These are phyloP conservation scores for Mallotus nudiflorus DNA, from an alignment of 345 rosid genomes.

Conservation along the genomic window DNA sequence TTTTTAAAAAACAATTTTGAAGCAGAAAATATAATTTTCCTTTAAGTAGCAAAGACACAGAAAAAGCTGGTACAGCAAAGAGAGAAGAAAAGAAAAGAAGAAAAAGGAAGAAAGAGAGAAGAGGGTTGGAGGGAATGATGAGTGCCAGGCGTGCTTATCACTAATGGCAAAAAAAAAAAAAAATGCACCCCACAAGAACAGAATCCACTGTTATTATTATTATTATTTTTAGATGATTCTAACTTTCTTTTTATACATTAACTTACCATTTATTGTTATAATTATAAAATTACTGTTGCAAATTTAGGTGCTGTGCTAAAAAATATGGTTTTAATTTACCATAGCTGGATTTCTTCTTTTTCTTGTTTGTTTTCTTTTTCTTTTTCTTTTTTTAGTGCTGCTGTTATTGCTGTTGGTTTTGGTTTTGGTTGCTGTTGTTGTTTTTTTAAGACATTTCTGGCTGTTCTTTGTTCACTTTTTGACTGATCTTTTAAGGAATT, in stretches of 20 bases:
- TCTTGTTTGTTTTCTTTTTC: background rate
- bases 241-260: background rate
- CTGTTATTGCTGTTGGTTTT: background rate
- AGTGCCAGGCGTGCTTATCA: constrained; percentile 97
- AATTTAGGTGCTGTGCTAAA: background rate
- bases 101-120: background rate
- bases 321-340: background rate
- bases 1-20: background rate
- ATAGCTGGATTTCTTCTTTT: too few relatives aligned
- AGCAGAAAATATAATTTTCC: constrained; percentile 5
- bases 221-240: background rate
- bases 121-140: constrained; percentile 75
- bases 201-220: constrained; percentile 28
- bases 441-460: constrained; percentile 2
- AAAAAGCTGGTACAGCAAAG: constrained; percentile 18
- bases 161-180: constrained; percentile 55
- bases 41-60: constrained; percentile 26
- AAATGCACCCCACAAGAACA: constrained; percentile 34
- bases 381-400: background rate
- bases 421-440: background rate
- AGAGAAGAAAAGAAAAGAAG: constrained; percentile 2
- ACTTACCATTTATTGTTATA: background rate
- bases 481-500: background rate
- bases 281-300: background rate
- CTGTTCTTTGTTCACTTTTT: background rate